Conservation (phyloP, 352 stramenopile genomes). For the Globisporangium okanoganense region DNA sequence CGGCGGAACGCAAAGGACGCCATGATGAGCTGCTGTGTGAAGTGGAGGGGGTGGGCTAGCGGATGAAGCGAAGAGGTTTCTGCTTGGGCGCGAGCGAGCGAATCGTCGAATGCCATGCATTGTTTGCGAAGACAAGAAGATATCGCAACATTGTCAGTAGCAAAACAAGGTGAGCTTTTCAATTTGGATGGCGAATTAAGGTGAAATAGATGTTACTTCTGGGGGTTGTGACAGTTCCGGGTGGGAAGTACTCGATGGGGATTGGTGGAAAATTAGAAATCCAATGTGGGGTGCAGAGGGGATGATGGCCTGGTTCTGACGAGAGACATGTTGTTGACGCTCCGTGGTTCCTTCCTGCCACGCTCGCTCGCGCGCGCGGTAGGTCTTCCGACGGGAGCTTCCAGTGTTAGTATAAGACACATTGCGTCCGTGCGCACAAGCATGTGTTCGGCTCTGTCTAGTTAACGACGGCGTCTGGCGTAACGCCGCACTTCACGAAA, state of each 20-base stretch:
- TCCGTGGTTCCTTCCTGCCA: too few species aligned
- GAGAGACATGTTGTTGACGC: constrained; percentile 5
- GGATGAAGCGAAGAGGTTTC: not conserved
- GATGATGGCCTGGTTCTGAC: too few species aligned
- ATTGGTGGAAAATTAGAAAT: constrained; percentile 9
- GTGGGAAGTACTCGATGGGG: not conserved
- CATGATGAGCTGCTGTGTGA: constrained; percentile 26
- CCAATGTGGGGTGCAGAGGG: constrained; percentile 9
- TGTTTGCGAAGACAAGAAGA: constrained; percentile 1
- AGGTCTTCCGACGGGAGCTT: too few species aligned
- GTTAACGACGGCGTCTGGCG: too few species aligned
- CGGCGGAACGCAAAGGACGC: constrained; percentile 57
- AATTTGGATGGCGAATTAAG: too few species aligned
- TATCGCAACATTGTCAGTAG: not conserved
- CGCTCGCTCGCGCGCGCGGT: too few species aligned
- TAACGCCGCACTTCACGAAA: too few species aligned
- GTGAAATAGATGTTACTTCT: too few species aligned
- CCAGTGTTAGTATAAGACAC: too few species aligned
- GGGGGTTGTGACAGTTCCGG: too few species aligned
- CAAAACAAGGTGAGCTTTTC: not conserved
- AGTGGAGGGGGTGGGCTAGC: not conserved
- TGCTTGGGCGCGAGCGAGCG: constrained; percentile 16
- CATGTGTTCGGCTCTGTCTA: too few species aligned
- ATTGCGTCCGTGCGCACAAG: too few species aligned
- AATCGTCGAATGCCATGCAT: constrained; percentile 34